Conservation (phyloP, 78 protist species). For the Bodo saltans region DNA sequence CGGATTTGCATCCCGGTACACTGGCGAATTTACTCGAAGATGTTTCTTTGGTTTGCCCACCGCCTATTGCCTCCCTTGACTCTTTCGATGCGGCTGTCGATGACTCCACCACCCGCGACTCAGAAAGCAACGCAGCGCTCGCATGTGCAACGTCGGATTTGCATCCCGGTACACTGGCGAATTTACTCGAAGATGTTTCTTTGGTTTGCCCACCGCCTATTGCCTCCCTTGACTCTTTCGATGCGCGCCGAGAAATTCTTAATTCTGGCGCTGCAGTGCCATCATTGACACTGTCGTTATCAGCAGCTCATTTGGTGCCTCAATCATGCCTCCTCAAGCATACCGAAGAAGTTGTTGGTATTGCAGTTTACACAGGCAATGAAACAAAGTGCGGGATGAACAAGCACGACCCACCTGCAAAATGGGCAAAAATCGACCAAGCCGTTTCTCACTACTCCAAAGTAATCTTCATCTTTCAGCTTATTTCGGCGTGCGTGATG, state of each 20-base stretch:
- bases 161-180: background rate
- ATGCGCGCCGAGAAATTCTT: no score
- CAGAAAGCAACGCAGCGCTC: background rate
- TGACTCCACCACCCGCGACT: background rate
- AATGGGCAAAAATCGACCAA: slow-evolving; percentile 22
- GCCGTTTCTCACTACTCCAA: background rate
- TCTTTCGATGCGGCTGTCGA: background rate
- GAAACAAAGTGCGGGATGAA: slow-evolving; percentile 73
- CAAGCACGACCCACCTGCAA: slow-evolving; percentile 1
- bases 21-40: background rate
- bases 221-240: background rate
- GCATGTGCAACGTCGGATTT: background rate
- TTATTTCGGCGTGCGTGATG: background rate
- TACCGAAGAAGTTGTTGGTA: slow-evolving; percentile 54
- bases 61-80: background rate
- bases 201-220: background rate
- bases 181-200: background rate
- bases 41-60: background rate
- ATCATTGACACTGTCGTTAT: background rate
- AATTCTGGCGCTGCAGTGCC: no score
- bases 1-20: background rate
- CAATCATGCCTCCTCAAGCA: slow-evolving; percentile 46
- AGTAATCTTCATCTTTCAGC: slow-evolving; percentile 1
- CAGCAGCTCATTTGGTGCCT: background rate
- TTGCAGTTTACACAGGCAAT: slow-evolving; percentile 71